Evolutionary conservation across 2,329 filamentous ascomycete species (phyloP).

Genomic region (Paramyrothecium roridum): DNA sequence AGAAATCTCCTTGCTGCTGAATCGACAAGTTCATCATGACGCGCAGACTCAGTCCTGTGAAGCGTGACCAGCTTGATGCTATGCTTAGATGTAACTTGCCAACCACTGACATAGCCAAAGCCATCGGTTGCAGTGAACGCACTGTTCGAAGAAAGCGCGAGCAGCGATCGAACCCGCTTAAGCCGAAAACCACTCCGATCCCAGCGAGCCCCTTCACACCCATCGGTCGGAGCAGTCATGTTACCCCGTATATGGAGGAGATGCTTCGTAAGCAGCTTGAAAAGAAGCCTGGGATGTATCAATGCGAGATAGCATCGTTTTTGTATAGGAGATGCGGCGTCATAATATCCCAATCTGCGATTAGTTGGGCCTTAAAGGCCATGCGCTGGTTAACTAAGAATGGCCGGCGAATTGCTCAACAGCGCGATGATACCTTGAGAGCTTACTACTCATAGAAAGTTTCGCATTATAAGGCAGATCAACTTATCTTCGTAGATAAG

Average conservation of each 20-base stretch:
- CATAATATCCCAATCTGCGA: constrained; percentile 1
- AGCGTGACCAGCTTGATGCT: background rate
- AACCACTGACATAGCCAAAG: background rate
- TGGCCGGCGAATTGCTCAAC: constrained; percentile 22
- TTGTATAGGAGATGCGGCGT: too few relatives aligned
- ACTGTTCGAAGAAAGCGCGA: background rate
- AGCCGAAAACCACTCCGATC: too few relatives aligned
- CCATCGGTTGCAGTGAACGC: background rate
- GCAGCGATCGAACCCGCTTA: too few relatives aligned
- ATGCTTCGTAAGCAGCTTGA: too few relatives aligned
- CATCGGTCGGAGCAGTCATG: too few relatives aligned
- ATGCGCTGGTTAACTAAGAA: constrained; percentile 26
- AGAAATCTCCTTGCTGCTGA: background rate
- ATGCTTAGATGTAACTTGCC: background rate
- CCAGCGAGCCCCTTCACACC: too few relatives aligned
- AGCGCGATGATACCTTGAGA: constrained; percentile 26
- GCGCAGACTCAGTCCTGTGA: background rate
- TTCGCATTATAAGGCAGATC: constrained; percentile 24
- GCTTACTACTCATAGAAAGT: constrained; percentile 15
- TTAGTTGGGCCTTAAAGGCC: constrained; percentile 17
- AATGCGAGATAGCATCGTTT: too few relatives aligned
- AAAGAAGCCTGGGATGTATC: too few relatives aligned
- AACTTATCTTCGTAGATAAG: constrained; percentile 30
- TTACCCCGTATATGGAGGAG: too few relatives aligned
- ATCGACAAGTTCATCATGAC: background rate